Evolutionary conservation across 2,329 filamentous ascomycete species (phyloP), one percentile per base, ranked within the genome.

Genomic region (Cladosporium austrohemisphaericum): DNA sequence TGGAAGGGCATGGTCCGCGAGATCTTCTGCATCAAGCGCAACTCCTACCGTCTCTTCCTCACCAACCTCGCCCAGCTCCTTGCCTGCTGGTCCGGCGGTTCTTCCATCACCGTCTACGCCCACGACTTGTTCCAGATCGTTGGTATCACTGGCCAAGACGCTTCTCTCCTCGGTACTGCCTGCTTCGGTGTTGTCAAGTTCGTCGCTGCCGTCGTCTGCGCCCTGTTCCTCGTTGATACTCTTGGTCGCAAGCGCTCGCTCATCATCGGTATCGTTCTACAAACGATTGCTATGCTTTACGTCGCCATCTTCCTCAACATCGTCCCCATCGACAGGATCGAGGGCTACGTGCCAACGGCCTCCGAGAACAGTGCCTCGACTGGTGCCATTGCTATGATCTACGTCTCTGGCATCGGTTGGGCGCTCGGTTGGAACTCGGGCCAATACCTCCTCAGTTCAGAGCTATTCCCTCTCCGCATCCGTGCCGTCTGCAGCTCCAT

Each of bases 171-270:
- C 19, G 78, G 86, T 11, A 88, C 84, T 0, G 84, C 80, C 4
- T 79, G 90, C 41, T 88, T 89, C 46, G 86, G 86, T 41, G 78
- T 88, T 45, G 74, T 89, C 58, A 90, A 90, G 64, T 77, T 90
- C 43, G 64, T 79, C 5, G 76, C 83, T 0, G 79, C 84, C 14
- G 64, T 90, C 26, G 56, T 79, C 32, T 90, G 85, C 63, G 85
- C 85, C 0, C 75, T 90, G 38, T 88, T 90, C 76, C 76, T 90
- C 6, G 84, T 90, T 55, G 86, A 90, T 57, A 79, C 85, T 41
- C 82, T 90, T 54, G 86, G 86, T 4, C 82, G 86, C 51, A 89
- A 88, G 67, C 68, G 74, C 23, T 65, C 73, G 1, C 65, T 78
- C 5, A 60, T 66, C 18, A 66, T 69, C 23, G 75, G 75, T n/a